Evolutionary conservation across 345 rosid species (phyloP), one percentile per base, ranked within the genome.

Genomic region (Toxicodendron radicans): DNA sequence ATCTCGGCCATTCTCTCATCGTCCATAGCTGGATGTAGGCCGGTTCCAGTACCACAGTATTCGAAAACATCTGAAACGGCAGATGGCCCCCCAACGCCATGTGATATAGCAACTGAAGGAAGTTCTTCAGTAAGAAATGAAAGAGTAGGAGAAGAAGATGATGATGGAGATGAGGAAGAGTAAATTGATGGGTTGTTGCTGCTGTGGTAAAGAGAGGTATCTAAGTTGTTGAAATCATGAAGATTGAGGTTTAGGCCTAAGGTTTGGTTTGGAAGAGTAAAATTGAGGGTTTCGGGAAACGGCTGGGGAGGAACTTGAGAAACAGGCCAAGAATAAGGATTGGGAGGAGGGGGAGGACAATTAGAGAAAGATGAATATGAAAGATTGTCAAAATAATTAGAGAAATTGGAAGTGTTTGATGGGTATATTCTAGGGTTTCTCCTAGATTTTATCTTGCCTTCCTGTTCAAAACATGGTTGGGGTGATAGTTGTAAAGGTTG

Each of bases 171-270:
- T 0, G 88, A 80, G 6, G 88, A 78, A 11, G 87, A 83, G 68
- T 83, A 81, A 24, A 78, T 65, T 20, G 89, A 75, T 7, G 85
- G 84, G 45, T 78, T 54, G 73, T 70, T 74, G 78, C 79, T 76
- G 59, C 63, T 81, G 60, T 78, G 82, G 79, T 81, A 78, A 48
- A 90, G 84, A 14, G 85, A 79, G 70, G 95, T 78, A 70, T 85
- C 90, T 71, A 89, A 74, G 78, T 87, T 81, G 68, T 86, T 86
- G 76, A 95, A 91, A 76, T 92, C 97, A 4, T 87, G 97, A 67
- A 95, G 84, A 49, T 92, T 95, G 49, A 95, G 97, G 85, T 87
- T 91, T 65, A 91, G 75, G 64, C 97, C 97, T 77, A 91, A 82
- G 2, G 97, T 78, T 82, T 91, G 92, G 71, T 83, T 82, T 0